Evolutionary conservation across 2,329 filamentous ascomycete genomes (phyloP).

Genomic region (Penicillium occitanis): DNA sequence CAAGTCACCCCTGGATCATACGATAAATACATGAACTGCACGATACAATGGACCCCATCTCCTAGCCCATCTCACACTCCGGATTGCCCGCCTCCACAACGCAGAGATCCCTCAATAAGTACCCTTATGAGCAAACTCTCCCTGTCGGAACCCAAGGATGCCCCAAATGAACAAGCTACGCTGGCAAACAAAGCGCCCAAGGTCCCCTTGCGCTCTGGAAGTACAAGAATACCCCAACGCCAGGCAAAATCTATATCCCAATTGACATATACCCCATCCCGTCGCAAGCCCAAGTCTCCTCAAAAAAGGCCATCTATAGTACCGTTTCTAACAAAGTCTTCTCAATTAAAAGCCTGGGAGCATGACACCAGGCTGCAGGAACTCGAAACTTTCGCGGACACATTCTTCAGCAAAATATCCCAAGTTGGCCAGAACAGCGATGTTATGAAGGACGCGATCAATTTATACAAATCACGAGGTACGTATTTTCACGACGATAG

Average conservation of each 20-base stretch:
- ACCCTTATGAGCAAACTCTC: slow-evolving; percentile 38
- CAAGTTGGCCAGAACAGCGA: slow-evolving; percentile 67
- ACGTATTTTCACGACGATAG: slow-evolving; percentile 22
- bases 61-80: slow-evolving; percentile 16
- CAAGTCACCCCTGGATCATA: slow-evolving; percentile 25
- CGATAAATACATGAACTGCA: slow-evolving; percentile 29
- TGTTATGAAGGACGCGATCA: slow-evolving; percentile 70
- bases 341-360: slow-evolving; percentile 78
- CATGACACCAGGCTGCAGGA: slow-evolving; percentile 72
- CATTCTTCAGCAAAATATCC: slow-evolving; percentile 71
- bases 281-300: slow-evolving; percentile 33
- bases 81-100: slow-evolving; percentile 25
- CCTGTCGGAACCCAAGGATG: slow-evolving; percentile 18
- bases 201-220: slow-evolving; percentile 23
- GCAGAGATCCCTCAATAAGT: slow-evolving; percentile 40
- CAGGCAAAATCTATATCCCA: slow-evolving; percentile 42
- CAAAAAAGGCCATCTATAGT: slow-evolving; percentile 42
- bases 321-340: slow-evolving; percentile 67
- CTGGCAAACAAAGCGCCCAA: slow-evolving; percentile 21
- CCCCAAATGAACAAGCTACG: neutral
- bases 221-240: slow-evolving; percentile 29
- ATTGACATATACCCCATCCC: slow-evolving; percentile 34
- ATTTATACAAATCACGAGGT: slow-evolving; percentile 74
- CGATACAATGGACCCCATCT: slow-evolving; percentile 32
- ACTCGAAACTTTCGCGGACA: slow-evolving; percentile 72